Evolutionary conservation across 2,329 filamentous ascomycete species (phyloP), one percentile per base, ranked within the genome.

Genomic region (Clonostachys rosea): DNA sequence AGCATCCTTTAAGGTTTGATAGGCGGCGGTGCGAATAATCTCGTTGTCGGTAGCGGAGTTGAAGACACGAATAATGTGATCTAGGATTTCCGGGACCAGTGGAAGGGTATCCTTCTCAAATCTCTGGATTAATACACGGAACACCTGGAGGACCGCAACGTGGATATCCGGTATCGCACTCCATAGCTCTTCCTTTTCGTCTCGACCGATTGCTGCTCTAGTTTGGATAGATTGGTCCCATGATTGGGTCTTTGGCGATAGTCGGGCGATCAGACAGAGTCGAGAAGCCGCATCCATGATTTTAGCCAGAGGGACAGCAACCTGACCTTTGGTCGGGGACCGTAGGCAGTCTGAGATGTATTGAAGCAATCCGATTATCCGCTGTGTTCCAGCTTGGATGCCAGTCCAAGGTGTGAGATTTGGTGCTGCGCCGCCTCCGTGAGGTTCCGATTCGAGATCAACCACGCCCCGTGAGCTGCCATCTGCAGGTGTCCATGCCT

Each of bases 171-270:
- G 88, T 11, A 96, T 74, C 16, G 81, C 73, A 42, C 78, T 70
- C 80, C 87, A 91, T 5, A 96, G 74, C 41, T 84, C 81, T 46
- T 95, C 89, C 50, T 86, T 85, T 65, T 96, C 92, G 44, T 95
- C 88, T 50, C 86, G 81, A 34, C 83, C 78, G 52, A 94, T 81
- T 52, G 89, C 85, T 8, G 83, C 74, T 55, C 91, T 91, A 49
- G 84, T 73, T 50, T 84, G 79, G n/a, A 81, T 66, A 3, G 70
- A 73, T 53, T 73, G 72, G 50, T 76, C 70, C 54, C 69, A 69
- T 17, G 63, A 65, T 49, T 73, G 74, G 50, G 63, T 69, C 60
- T 59, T 74, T 54, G 56, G 74, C 47, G 54, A 79, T 63, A 64
- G 81, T 53, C 61, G 77, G 63, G 74, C 71, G 41, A 95, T 75